Conservation (phyloP, 805 yeast species). For the Kregervanrija fluxuum region DNA sequence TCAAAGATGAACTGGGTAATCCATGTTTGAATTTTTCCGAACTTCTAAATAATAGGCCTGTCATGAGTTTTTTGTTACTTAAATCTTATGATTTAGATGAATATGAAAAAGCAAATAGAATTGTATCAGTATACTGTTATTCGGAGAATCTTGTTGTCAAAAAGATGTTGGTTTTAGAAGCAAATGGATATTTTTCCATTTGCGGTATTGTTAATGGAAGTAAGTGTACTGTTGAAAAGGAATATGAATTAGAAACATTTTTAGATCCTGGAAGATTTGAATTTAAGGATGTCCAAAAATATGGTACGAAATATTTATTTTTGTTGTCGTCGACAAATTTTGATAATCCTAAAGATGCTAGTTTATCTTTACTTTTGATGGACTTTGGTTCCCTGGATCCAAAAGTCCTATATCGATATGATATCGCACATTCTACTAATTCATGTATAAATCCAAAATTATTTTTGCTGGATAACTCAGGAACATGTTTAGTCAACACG, state of each 20-base stretch:
- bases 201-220: slow-evolving; percentile 29
- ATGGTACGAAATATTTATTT: no score
- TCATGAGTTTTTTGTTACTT: slow-evolving; percentile 9
- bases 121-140: slow-evolving; percentile 44
- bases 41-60: slow-evolving; percentile 12
- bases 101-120: slow-evolving; percentile 31
- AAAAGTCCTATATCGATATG: not conserved
- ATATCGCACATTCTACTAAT: no score
- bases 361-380: not conserved
- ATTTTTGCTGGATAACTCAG: not conserved
- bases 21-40: slow-evolving; percentile 29
- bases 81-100: slow-evolving; percentile 15
- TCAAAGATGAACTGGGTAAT: slow-evolving; percentile 65
- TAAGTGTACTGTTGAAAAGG: slow-evolving; percentile 6
- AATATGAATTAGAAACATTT: slow-evolving; percentile 1
- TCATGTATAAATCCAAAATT: not conserved
- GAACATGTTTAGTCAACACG: not conserved
- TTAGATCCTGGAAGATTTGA: not conserved
- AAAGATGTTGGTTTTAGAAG: slow-evolving; percentile 37
- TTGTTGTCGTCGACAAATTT: not conserved
- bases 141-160: slow-evolving; percentile 41
- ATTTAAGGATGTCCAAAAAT: slow-evolving; percentile 1
- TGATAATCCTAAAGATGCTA: not conserved
- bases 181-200: slow-evolving; percentile 35
- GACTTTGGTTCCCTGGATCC: slow-evolving; percentile 1